Base-by-base conservation (phyloP, 805 yeast species). In the Vanderwaltozyma verrucispora region DNA sequence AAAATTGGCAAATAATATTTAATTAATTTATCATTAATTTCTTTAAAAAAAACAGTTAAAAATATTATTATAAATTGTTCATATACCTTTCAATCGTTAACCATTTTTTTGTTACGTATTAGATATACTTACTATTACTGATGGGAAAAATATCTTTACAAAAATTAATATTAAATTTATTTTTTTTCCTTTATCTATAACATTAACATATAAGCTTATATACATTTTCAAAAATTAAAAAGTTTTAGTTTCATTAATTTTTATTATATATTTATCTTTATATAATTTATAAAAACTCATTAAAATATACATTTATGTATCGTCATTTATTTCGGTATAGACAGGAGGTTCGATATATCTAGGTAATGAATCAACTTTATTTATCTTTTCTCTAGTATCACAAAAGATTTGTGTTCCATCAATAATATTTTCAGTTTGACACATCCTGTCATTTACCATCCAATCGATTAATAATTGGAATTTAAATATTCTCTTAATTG, bases 391-490 rank as follows among this genome's bases (percentile, higher is more conserved):
- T 14, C 44, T 43, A 5, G 40, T 18, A 30, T 53, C 51, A 32
- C 47, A 44, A 32, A 44, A 54, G 9, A 56, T 37, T 30, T 55
- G 56, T 14, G 45, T 37, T 8, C 47, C 46, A 5, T 45, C 45
- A 15, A 56, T 44, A 6, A 48, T 42, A 7, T 51, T 46, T 37
- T 55, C 59, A 5, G 52, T 46, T 28, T 51, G 55, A 28, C 50
- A 40, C 1, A 14, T 30, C 24, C 27, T 20, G 2, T 48, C 51
- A 28, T 41, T 43, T 12, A 54, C 44, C 14, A 45, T 44, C 59
- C 57, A 55, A 39, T 48, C 53, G 12, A 55, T 40, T 13, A 51
- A 21, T 15, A 57, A 37, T 34, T 56, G 60, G 12, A 57, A 51
- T 17, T 48, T 43, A 43, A 51, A 57, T 16, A 39, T 25, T n/a